phyloP scores from a whole-genome alignment of 768 basidiomycete species.

The Leucocoprinus sp. region DNA sequence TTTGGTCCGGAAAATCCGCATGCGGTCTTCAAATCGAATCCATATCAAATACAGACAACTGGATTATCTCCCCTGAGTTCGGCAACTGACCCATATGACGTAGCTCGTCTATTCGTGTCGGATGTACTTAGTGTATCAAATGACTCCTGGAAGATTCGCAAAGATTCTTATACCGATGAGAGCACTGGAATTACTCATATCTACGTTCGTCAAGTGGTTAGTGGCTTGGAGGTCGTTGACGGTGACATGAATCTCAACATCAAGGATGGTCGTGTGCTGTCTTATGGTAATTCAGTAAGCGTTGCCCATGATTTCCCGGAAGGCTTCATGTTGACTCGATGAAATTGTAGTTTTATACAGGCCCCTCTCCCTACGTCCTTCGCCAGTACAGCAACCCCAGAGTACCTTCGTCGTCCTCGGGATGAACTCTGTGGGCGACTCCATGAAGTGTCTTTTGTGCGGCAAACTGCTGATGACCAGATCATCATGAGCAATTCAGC shows the following conservation, averaged over 20 bases:
- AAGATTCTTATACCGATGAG: constrained; percentile 82
- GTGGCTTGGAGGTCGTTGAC: constrained; percentile 83
- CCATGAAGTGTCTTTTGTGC: constrained; percentile 13
- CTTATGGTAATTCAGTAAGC: constrained; percentile 81
- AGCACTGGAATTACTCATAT: constrained; percentile 85
- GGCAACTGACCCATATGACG: constrained; percentile 42
- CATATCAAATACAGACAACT: constrained; percentile 37
- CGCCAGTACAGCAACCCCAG: constrained; percentile 21
- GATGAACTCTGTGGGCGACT: constrained; percentile 42
- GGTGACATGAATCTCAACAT: constrained; percentile 93
- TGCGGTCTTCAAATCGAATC: constrained; percentile 51
- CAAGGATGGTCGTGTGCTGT: constrained; percentile 73
- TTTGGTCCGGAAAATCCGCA: constrained; percentile 81
- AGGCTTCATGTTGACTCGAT: constrained; percentile 3
- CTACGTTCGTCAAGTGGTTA: constrained; percentile 78
- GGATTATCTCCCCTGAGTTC: constrained; percentile 30
- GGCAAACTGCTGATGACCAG: constrained; percentile 22
- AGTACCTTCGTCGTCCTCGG: constrained; percentile 37
- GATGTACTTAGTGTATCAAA: constrained; percentile 33
- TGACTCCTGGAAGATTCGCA: constrained; percentile 51
- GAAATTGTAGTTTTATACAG: constrained; percentile 63
- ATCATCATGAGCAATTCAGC: constrained; percentile 23
- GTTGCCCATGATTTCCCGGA: background rate
- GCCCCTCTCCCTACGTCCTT: constrained; percentile 37
- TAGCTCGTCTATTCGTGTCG: constrained; percentile 57